These are phyloP conservation scores for Solanum infundibuliforme DNA, from an alignment of 257 asterid genomes.

Conservation along the genomic window DNA sequence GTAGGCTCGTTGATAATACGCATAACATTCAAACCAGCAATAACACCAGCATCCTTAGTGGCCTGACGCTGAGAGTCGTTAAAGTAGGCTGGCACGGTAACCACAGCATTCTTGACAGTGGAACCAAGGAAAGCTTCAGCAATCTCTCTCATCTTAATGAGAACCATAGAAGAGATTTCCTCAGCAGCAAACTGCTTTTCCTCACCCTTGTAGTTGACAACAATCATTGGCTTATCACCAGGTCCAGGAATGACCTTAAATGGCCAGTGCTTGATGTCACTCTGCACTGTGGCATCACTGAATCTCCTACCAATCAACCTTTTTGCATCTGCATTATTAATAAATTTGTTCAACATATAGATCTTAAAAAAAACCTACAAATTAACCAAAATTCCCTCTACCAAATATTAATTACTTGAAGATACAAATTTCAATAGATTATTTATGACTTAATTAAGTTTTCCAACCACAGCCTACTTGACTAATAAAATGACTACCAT, in stretches of 20 bases:
- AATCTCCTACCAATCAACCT: constrained; percentile 4
- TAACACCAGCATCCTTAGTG: background rate
- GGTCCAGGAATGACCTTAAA: background rate
- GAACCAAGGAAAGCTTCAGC: constrained; percentile 2
- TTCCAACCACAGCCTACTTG: too few relatives aligned
- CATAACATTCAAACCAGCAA: background rate
- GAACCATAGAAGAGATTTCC: background rate
- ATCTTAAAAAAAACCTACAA: background rate
- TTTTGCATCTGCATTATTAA: background rate
- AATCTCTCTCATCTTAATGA: background rate
- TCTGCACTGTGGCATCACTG: background rate
- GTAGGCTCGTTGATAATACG: constrained; percentile 2
- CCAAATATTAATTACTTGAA: background rate
- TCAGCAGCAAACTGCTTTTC: background rate
- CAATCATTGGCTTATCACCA: constrained; percentile 1
- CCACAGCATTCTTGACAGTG: constrained; percentile 1
- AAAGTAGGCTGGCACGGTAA: background rate
- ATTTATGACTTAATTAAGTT: background rate
- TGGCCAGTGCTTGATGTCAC: background rate
- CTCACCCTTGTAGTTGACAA: constrained; percentile 1
- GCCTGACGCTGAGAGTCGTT: constrained; percentile 1
- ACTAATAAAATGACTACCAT: background rate
- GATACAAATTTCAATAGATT: background rate
- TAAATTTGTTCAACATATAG: background rate
- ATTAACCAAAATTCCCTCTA: background rate